Evolutionary conservation across 2,329 filamentous ascomycete genomes (phyloP).

Genomic region (Dactylonectria macrodidyma): DNA sequence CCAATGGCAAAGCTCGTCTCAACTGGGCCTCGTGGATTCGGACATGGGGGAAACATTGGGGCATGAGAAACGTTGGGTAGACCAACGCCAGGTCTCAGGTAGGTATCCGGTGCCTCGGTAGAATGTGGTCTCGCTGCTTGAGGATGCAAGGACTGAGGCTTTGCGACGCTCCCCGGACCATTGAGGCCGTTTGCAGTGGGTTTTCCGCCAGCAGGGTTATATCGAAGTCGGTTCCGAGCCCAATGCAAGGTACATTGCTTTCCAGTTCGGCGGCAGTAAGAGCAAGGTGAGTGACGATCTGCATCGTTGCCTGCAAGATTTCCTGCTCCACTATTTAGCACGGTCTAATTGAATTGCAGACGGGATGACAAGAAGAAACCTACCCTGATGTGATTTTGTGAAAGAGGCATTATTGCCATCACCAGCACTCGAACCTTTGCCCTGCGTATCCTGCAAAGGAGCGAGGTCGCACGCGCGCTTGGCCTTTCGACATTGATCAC

Average conservation of each 20-base stretch:
- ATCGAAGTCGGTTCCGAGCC: conserved; percentile 46
- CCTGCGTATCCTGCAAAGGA: conserved; percentile 43
- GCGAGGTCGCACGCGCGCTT: conserved; percentile 48
- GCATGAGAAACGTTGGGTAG: conserved; percentile 33
- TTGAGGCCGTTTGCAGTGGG: conserved; percentile 15
- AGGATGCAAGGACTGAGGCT: background rate
- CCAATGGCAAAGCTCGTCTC: conserved; percentile 41
- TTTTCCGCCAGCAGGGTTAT: conserved; percentile 35
- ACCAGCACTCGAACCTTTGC: conserved; percentile 36
- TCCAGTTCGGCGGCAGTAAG: conserved; percentile 45
- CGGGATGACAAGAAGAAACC: conserved; percentile 20
- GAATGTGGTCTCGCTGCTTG: background rate
- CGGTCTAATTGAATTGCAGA: background rate
- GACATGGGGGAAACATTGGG: conserved; percentile 39
- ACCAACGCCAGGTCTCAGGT: background rate
- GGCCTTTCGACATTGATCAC: conserved; percentile 48
- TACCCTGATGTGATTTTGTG: conserved; percentile 44
- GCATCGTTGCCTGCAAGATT: conserved; percentile 44
- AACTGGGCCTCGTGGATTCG: conserved; percentile 43
- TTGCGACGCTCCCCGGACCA: conserved; percentile 29
- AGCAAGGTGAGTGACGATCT: conserved; percentile 43
- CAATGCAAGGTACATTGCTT: conserved; percentile 48
- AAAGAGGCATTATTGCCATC: conserved; percentile 35
- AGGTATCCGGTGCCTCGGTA: background rate
- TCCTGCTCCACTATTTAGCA: background rate